Evolutionary conservation across 495 filamentous ascomycete genomes (phyloP), one percentile per base, ranked within the genome.

Genomic region (Glutinoglossum americanum): DNA sequence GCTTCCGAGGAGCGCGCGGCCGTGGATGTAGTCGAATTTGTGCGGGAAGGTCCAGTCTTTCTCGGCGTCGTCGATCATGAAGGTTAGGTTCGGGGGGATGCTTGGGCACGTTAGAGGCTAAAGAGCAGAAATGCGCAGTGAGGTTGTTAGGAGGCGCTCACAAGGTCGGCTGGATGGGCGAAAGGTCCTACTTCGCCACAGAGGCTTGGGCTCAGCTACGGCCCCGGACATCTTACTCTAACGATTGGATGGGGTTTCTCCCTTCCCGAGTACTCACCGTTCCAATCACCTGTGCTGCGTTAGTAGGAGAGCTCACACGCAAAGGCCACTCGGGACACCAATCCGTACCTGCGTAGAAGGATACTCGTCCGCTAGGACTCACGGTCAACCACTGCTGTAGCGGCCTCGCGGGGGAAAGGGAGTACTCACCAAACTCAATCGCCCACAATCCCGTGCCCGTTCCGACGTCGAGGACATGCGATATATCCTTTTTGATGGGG

Each of bases 381-480:
- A n/a, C n/a, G n/a, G n/a, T n/a, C n/a, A n/a, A n/a, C n/a, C n/a
- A n/a, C n/a, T n/a, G n/a, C n/a, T n/a, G n/a, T n/a, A n/a, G n/a
- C n/a, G n/a, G n/a, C n/a, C n/a, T n/a, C n/a, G n/a, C n/a, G n/a
- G n/a, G n/a, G n/a, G n/a, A n/a, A n/a, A n/a, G n/a, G n/a, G n/a
- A n/a, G n/a, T n/a, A 61, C 61, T 58, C 57, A 15, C 54, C 57
- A 26, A 59, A 55, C 17, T 66, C 64, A 41, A 62, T 51, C 0
- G 55, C 60, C 65, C 62, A 68, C 23, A 62, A 63, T n/a, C 56
- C 73, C 2, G 73, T 76, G 1, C 83, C 83, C 0, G 82, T 85
- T 47, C 83, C 83, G 37, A 86, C 63, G 61, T 87, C 83, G 10
- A 86, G 70, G 23, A 82, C 75, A 57, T 77, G 77, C 58, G 82